Conservation (phyloP, 352 stramenopile genomes). For the Phytophthora pini region DNA sequence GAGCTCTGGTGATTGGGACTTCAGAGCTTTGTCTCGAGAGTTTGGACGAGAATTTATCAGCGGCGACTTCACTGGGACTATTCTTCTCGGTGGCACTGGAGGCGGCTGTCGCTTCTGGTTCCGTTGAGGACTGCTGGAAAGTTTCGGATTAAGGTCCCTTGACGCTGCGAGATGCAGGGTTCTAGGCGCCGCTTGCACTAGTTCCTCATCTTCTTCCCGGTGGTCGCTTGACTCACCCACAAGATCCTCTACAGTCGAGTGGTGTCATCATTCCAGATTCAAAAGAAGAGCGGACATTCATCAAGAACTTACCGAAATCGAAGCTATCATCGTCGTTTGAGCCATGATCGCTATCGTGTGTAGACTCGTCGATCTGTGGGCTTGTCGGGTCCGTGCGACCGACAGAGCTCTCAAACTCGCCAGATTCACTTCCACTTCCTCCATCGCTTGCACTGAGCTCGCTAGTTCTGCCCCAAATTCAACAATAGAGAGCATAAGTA, state of each 20-base stretch:
- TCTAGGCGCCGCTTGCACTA: background rate
- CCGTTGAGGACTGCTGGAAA: constrained; percentile 2
- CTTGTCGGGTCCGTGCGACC: background rate
- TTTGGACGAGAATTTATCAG: constrained; percentile 10
- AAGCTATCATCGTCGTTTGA: constrained; percentile 39
- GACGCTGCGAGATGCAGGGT: background rate
- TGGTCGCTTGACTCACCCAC: constrained; percentile 36
- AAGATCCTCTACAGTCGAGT: constrained; percentile 39
- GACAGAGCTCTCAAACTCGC: background rate
- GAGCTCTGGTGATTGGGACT: constrained; percentile 7
- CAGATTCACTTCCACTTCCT: constrained; percentile 1
- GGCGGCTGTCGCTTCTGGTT: constrained; percentile 8
- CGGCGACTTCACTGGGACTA: constrained; percentile 21
- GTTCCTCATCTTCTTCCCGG: constrained; percentile 18
- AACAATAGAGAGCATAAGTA: constrained; percentile 21
- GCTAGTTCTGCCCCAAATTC: constrained; percentile 37
- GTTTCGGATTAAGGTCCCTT: background rate
- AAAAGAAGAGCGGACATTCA: background rate
- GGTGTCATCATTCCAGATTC: background rate
- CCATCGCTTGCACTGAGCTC: constrained; percentile 21
- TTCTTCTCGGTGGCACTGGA: constrained; percentile 4
- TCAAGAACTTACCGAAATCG: constrained; percentile 54
- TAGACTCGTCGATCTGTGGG: background rate
- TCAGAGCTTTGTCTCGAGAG: constrained; percentile 2
- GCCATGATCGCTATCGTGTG: constrained; percentile 8